A percentile compares a stretch with the other conserved stretches of the same genome.
These are phyloP conservation scores for Adenanthera pavonina DNA, from an alignment of 306 rosid species.

Conservation along the genomic window DNA sequence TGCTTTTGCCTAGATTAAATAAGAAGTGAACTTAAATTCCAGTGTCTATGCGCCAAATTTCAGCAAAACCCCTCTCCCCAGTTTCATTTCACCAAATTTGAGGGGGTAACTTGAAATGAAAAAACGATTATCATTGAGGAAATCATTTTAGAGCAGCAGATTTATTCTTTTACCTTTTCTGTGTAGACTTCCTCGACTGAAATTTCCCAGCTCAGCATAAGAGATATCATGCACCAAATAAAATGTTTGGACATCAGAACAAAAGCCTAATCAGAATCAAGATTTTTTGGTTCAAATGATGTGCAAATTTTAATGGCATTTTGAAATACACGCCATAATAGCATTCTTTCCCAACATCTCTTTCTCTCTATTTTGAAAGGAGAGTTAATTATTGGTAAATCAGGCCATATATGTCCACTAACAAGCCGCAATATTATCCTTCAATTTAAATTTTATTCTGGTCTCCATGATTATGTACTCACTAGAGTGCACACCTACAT, in stretches of 20 bases:
- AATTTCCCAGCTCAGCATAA: conserved; percentile 48
- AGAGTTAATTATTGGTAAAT: neutral
- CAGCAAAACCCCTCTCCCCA: conserved; percentile 15
- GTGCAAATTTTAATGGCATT: conserved; percentile 17
- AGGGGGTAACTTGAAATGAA: conserved; percentile 2
- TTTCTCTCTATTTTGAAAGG: conserved; percentile 3
- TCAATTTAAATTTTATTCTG: conserved; percentile 6
- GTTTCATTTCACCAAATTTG: conserved; percentile 27
- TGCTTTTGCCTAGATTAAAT: conserved; percentile 80
- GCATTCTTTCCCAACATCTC: neutral
- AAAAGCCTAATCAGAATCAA: conserved; percentile 25
- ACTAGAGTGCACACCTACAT: neutral
- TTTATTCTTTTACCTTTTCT: conserved; percentile 62
- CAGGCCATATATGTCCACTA: conserved; percentile 2
- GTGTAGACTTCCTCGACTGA: conserved; percentile 85
- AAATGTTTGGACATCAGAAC: conserved; percentile 45
- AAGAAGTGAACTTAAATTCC: conserved; percentile 32
- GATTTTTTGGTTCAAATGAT: conserved; percentile 13
- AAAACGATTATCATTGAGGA: neutral
- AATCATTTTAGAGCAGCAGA: conserved; percentile 17
- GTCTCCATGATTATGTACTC: neutral
- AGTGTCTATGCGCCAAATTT: conserved; percentile 19
- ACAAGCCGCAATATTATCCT: conserved; percentile 23
- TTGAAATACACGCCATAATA: neutral
- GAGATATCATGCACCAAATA: conserved; percentile 48